These are phyloP conservation scores for Komagataea norvegica DNA, from an alignment of 1,139 yeast species.

Conservation along the genomic window DNA sequence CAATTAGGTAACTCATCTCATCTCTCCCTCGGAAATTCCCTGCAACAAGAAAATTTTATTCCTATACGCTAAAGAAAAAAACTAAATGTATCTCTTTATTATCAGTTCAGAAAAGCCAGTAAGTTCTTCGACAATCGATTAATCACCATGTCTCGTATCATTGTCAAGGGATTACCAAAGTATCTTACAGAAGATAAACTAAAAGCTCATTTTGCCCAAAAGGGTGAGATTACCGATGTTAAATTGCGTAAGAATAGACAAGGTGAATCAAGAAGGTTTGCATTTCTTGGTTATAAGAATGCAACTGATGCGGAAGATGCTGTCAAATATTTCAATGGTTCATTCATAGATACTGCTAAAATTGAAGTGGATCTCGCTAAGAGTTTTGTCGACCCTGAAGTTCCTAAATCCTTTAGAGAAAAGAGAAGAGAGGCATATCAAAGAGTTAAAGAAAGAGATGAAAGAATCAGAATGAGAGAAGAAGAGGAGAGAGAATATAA, in stretches of 20 bases:
- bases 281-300: constrained; percentile 80
- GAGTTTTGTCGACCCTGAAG: constrained; percentile 75
- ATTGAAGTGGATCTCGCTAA: constrained; percentile 80
- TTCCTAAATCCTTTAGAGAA: constrained; percentile 70
- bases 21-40: not conserved
- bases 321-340: constrained; percentile 65
- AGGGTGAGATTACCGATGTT: constrained; percentile 73
- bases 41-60: not conserved
- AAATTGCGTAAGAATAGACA: constrained; percentile 72
- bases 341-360: constrained; percentile 79
- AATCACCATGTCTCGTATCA: constrained; percentile 73
- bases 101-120: too few species aligned
- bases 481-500: constrained; percentile 34
- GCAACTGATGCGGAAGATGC: constrained; percentile 74
- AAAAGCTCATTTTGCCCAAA: constrained; percentile 58
- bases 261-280: constrained; percentile 91
- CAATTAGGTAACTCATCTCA: constrained; percentile 11
- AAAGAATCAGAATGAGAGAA: constrained; percentile 39
- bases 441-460: constrained; percentile 52
- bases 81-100: too few species aligned
- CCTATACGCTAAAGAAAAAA: not conserved
- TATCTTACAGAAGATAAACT: constrained; percentile 76
- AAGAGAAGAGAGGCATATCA: constrained; percentile 52
- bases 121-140: too few species aligned
- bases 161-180: constrained; percentile 89